These are phyloP conservation scores for Alternaria postmessia DNA, from an alignment of 2,329 filamentous ascomycete genomes.

Conservation along the genomic window DNA sequence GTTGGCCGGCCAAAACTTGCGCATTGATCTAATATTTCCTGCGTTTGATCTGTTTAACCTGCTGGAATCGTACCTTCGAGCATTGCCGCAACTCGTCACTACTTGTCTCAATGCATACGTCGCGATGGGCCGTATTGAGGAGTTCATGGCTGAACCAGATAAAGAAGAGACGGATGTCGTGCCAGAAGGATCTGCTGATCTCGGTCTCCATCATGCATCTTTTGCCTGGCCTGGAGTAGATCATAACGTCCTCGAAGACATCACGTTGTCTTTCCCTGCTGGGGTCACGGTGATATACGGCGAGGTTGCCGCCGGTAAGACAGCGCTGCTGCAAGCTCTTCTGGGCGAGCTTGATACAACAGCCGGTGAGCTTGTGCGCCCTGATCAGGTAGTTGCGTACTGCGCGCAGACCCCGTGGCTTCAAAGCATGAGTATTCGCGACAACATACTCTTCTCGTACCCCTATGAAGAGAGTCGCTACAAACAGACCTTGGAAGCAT, in stretches of 20 bases:
- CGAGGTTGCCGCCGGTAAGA: conserved; percentile 71
- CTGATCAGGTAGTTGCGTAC: conserved; percentile 67
- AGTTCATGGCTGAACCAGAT: conserved; percentile 86
- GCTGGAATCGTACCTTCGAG: conserved; percentile 75
- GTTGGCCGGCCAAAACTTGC: conserved; percentile 71
- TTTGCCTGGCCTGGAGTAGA: conserved; percentile 81
- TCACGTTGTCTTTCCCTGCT: conserved; percentile 62
- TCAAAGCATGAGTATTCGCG: conserved; percentile 73
- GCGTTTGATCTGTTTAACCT: conserved; percentile 82
- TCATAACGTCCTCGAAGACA: conserved; percentile 62
- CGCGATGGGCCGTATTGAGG: conserved; percentile 80
- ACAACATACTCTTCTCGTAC: conserved; percentile 72
- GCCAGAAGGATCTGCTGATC: conserved; percentile 45
- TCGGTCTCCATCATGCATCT: conserved; percentile 68
- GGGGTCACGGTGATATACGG: conserved; percentile 69
- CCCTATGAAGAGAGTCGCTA: conserved; percentile 74
- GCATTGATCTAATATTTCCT: conserved; percentile 85
- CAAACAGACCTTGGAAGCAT: conserved; percentile 72
- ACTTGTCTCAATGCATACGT: conserved; percentile 83
- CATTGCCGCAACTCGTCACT: conserved; percentile 78
- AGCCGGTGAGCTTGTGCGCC: conserved; percentile 60
- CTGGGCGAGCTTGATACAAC: conserved; percentile 67
- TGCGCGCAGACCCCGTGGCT: conserved; percentile 73
- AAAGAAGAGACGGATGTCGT: conserved; percentile 64
- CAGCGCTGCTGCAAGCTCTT: conserved; percentile 66